phyloP scores from a whole-genome alignment of 1,284 basidiomycete species.

The Meripilus lineatus region DNA sequence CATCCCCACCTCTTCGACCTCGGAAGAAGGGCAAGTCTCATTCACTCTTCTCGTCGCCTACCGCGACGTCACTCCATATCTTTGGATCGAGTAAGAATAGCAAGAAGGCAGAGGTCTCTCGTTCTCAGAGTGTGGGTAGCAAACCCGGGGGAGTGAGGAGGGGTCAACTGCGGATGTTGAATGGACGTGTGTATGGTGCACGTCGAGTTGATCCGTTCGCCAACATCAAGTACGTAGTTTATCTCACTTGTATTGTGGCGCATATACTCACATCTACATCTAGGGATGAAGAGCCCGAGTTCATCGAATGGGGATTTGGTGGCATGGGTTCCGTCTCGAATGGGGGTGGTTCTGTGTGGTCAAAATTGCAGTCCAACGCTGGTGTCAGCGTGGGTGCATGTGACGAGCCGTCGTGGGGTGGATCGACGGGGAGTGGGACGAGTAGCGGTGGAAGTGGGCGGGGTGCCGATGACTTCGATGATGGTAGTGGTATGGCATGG shows the following conservation, averaged over 20 bases:
- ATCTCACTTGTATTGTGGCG: constrained; percentile 1
- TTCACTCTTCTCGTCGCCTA: constrained; percentile 6
- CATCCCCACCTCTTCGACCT: not conserved
- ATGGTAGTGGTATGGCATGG: constrained; percentile 75
- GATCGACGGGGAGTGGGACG: constrained; percentile 7
- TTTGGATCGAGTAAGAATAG: constrained; percentile 4
- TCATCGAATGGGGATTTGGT: constrained; percentile 83
- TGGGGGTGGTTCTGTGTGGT: constrained; percentile 30
- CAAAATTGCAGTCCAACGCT: constrained; percentile 33
- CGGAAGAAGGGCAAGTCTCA: not conserved
- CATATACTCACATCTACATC: not conserved
- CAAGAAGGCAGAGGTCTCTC: constrained; percentile 5
- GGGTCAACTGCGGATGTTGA: constrained; percentile 51
- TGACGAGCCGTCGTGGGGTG: constrained; percentile 19
- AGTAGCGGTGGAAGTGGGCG: constrained; percentile 17
- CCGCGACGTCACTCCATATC: constrained; percentile 3
- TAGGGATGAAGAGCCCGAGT: constrained; percentile 52
- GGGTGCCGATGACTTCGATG: constrained; percentile 42
- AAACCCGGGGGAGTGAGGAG: constrained; percentile 10
- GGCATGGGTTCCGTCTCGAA: constrained; percentile 70
- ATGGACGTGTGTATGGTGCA: constrained; percentile 72
- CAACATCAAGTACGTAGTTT: constrained; percentile 27
- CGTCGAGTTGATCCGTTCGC: constrained; percentile 33
- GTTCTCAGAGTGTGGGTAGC: not conserved
- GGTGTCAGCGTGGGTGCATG: constrained; percentile 24